phyloP scores from a whole-genome alignment of 2,329 filamentous ascomycete species.

The Ilyonectria destructans region DNA sequence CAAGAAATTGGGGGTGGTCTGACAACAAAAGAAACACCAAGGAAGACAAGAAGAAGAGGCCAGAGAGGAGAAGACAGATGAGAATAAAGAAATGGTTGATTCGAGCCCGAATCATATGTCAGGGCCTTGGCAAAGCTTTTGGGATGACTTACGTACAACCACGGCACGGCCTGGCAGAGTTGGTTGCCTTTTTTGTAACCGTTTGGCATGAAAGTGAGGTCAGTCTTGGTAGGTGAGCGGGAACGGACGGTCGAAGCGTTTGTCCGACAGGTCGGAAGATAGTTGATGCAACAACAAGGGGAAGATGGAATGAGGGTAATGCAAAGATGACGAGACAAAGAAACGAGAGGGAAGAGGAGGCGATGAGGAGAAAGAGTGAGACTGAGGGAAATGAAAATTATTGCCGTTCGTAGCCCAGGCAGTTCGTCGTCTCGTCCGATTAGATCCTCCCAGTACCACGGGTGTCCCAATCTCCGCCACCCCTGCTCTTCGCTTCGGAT shows the following conservation, averaged over 20 bases:
- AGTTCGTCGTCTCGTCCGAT: slow-evolving; percentile 3
- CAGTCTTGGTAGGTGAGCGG: neutral
- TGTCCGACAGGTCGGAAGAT: neutral
- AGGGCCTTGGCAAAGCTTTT: slow-evolving; percentile 2
- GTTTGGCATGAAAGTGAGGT: neutral
- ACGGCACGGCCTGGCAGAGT: neutral
- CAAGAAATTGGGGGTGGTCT: neutral
- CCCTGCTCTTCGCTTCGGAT: slow-evolving; percentile 13
- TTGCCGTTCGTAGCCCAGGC: neutral
- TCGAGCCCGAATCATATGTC: neutral
- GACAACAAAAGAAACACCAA: neutral
- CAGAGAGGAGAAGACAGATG: neutral
- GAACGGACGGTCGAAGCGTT: neutral
- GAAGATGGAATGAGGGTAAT: too few species aligned
- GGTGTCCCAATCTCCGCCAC: slow-evolving; percentile 9
- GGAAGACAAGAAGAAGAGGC: neutral
- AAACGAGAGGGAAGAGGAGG: neutral
- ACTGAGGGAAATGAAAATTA: neutral
- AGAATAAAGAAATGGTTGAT: neutral
- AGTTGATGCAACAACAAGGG: neutral
- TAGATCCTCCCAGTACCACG: slow-evolving; percentile 1
- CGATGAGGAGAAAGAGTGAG: neutral
- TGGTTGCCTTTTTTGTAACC: neutral
- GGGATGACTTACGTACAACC: neutral
- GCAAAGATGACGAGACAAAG: neutral